Percentiles rank a stretch among this genome's conserved stretches.
These are phyloP conservation scores for Dillenia suffruticosa DNA, from an alignment of 164 flowering plant genomes.

Conservation along the genomic window DNA sequence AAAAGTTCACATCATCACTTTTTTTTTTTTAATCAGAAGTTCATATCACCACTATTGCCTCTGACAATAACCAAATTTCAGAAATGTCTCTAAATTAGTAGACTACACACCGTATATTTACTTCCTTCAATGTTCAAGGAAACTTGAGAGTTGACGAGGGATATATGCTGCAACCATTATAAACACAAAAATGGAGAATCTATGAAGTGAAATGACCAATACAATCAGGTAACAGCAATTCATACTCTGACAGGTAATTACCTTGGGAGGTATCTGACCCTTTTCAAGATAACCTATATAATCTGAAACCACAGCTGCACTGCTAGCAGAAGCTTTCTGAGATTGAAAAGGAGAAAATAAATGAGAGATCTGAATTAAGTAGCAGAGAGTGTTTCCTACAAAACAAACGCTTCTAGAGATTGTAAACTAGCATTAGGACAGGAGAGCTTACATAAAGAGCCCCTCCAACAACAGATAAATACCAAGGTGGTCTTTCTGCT, in stretches of 20 bases:
- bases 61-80: too few relatives aligned
- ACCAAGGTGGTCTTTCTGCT: slow-evolving; percentile 99
- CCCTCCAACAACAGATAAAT: slow-evolving; percentile 98
- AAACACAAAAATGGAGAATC: slow-evolving; percentile 3
- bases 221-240: not conserved
- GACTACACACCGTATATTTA: slow-evolving; percentile 74
- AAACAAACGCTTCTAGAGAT: not conserved
- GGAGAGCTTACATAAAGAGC: slow-evolving; percentile 76
- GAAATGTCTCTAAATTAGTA: not conserved
- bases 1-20: too few relatives aligned
- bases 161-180: slow-evolving; percentile 74
- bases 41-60: too few relatives aligned
- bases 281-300: slow-evolving; percentile 97
- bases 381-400: not conserved
- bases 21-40: too few relatives aligned
- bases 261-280: slow-evolving; percentile 99
- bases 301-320: slow-evolving; percentile 95
- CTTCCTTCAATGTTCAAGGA: slow-evolving; percentile 98
- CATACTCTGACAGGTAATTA: slow-evolving; percentile 11
- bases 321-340: slow-evolving; percentile 94
- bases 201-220: not conserved
- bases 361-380: not conserved
- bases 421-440: not conserved
- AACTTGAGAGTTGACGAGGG: slow-evolving; percentile 87
- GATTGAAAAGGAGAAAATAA: slow-evolving; percentile 8